Percentiles rank a stretch among this genome's conserved stretches.
phyloP scores from a whole-genome alignment of 2,329 filamentous ascomycete genomes.

The Penicillium glabrum region DNA sequence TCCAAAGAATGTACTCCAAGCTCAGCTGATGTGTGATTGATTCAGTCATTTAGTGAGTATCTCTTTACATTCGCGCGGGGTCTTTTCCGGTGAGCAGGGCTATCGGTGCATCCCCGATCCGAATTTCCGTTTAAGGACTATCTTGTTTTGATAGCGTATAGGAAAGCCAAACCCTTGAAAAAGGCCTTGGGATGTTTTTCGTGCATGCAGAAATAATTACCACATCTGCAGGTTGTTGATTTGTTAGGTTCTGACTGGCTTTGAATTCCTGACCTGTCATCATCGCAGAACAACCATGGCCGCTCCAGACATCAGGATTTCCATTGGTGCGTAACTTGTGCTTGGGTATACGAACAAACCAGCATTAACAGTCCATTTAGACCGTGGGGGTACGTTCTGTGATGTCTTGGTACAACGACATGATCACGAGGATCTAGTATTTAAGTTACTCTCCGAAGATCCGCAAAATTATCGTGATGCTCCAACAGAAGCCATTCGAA shows the following conservation, averaged over 20 bases:
- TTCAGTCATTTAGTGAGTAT: background rate
- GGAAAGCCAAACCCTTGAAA: background rate
- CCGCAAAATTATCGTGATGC: conserved; percentile 1
- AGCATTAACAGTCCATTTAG: background rate
- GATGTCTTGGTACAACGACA: background rate
- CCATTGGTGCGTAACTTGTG: background rate
- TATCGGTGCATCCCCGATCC: conserved; percentile 1
- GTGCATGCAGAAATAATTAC: background rate
- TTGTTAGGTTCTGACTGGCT: background rate
- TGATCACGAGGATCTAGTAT: background rate
- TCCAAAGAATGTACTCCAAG: background rate
- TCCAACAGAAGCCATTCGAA: conserved; percentile 1
- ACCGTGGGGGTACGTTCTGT: background rate
- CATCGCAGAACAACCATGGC: background rate
- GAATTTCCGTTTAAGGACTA: background rate
- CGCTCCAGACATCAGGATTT: background rate
- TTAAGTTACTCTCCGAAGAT: conserved; percentile 1
- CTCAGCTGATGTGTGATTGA: background rate
- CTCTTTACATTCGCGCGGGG: background rate
- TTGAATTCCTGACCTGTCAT: background rate
- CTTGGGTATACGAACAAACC: too few species aligned
- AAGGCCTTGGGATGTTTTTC: background rate
- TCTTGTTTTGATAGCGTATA: background rate
- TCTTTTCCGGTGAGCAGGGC: background rate
- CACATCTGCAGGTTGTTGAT: background rate